phyloP scores from a whole-genome alignment of 805 yeast genomes.

The Ogataea ramenticola region DNA sequence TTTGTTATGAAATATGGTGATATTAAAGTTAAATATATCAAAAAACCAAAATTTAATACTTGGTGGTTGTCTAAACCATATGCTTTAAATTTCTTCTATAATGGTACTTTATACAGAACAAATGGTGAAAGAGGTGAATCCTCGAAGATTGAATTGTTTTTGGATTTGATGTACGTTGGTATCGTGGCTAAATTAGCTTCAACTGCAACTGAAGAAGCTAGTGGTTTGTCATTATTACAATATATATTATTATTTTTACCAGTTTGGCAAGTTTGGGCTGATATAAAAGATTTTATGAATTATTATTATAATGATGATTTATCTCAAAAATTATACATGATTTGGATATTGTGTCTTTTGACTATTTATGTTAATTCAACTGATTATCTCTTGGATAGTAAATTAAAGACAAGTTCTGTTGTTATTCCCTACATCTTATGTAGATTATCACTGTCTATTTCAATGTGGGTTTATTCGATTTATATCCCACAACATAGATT shows the following conservation, averaged over 20 bases:
- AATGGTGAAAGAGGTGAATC: slow-evolving; percentile 44
- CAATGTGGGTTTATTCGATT: slow-evolving; percentile 33
- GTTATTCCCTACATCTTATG: slow-evolving; percentile 43
- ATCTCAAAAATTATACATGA: slow-evolving; percentile 41
- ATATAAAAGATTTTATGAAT: slow-evolving; percentile 55
- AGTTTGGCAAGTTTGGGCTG: slow-evolving; percentile 61
- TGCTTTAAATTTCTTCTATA: slow-evolving; percentile 54
- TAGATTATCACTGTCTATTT: slow-evolving; percentile 30
- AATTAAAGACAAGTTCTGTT: slow-evolving; percentile 33
- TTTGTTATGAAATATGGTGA: slow-evolving; percentile 44
- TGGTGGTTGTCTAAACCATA: slow-evolving; percentile 36
- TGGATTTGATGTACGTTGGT: slow-evolving; percentile 60
- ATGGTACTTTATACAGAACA: slow-evolving; percentile 50
- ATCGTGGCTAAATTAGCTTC: slow-evolving; percentile 54
- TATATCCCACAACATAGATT: slow-evolving; percentile 42
- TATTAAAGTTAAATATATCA: slow-evolving; percentile 38
- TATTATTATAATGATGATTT: slow-evolving; percentile 57
- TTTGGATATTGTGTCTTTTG: slow-evolving; percentile 46
- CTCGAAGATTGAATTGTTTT: slow-evolving; percentile 46
- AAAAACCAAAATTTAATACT: slow-evolving; percentile 24
- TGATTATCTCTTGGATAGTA: slow-evolving; percentile 23
- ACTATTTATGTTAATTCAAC: slow-evolving; percentile 47
- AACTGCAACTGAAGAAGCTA: slow-evolving; percentile 41
- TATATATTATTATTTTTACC: slow-evolving; percentile 48
- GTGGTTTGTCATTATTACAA: slow-evolving; percentile 37